Evolutionary conservation across 1,284 basidiomycete genomes (phyloP).

Genomic region (Tilletiaria anomala): DNA sequence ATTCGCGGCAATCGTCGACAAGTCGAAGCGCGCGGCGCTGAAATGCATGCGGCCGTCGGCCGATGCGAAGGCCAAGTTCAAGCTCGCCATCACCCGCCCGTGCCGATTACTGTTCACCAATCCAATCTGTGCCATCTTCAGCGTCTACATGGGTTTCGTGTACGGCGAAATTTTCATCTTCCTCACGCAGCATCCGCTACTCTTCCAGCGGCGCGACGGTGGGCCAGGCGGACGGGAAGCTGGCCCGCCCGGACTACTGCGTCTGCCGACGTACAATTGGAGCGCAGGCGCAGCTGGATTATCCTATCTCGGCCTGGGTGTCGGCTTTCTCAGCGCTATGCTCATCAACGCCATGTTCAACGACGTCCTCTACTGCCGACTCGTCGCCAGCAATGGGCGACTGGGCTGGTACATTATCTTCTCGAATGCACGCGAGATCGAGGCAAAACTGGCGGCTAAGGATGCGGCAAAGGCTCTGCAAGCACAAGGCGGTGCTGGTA

Average conservation of each 20-base stretch:
- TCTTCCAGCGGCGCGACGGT: slow-evolving; percentile 33
- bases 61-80: slow-evolving; percentile 10
- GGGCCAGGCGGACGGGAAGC: not conserved
- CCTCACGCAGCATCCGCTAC: slow-evolving; percentile 41
- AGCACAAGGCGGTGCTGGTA: too few species aligned
- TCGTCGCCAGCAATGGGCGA: too few species aligned
- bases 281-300: slow-evolving; percentile 37
- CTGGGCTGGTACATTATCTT: too few species aligned
- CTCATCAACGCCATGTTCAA: slow-evolving; percentile 39
- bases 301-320: slow-evolving; percentile 41
- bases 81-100: slow-evolving; percentile 39
- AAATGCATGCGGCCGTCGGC: not conserved
- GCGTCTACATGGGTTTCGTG: slow-evolving; percentile 43
- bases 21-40: too few species aligned
- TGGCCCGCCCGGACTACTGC: not conserved
- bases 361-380: not conserved
- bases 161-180: slow-evolving; percentile 43
- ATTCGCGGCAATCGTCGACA: too few species aligned
- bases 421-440: too few species aligned
- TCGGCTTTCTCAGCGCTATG: slow-evolving; percentile 41
- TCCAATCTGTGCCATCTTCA: slow-evolving; percentile 40
- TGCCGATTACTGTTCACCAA: slow-evolving; percentile 34
- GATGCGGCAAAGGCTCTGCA: too few species aligned
- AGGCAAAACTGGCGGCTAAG: too few species aligned
- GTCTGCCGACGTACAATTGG: slow-evolving; percentile 42